Conservation (phyloP, 2,329 filamentous ascomycete species). For the Colletotrichum karsti region DNA sequence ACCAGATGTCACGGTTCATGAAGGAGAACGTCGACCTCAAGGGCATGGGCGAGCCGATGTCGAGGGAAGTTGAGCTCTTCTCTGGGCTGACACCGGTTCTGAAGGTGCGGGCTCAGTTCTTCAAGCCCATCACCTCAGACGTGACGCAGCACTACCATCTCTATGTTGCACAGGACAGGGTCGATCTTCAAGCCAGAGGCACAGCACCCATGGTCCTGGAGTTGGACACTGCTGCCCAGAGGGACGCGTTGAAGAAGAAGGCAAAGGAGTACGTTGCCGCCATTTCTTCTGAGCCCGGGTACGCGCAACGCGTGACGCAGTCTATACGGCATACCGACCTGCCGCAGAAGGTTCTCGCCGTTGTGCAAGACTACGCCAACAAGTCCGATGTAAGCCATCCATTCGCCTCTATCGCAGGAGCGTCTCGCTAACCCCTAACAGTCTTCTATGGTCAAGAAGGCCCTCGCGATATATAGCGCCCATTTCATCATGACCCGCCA, state of each 20-base stretch:
- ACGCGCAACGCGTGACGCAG: conserved; percentile 60
- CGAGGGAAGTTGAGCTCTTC: conserved; percentile 52
- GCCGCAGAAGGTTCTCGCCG: conserved; percentile 54
- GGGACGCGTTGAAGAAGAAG: conserved; percentile 55
- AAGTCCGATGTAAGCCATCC: conserved; percentile 49
- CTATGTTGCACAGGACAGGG: conserved; percentile 42
- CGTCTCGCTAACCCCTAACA: conserved; percentile 30
- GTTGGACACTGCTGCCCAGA: conserved; percentile 47
- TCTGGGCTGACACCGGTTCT: conserved; percentile 58
- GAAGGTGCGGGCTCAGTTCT: conserved; percentile 60
- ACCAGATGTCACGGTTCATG: conserved; percentile 58
- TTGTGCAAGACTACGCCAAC: conserved; percentile 57
- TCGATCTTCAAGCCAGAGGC: conserved; percentile 50
- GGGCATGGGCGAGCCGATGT: conserved; percentile 49
- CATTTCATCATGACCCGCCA: conserved; percentile 66
- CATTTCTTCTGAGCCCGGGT: conserved; percentile 56
- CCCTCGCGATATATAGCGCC: conserved; percentile 63
- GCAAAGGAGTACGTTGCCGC: conserved; percentile 58
- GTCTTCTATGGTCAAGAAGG: conserved; percentile 60
- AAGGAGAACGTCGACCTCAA: conserved; percentile 56
- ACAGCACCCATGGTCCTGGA: conserved; percentile 63
- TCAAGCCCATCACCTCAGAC: conserved; percentile 56
- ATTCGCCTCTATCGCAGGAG: background rate
- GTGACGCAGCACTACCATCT: conserved; percentile 62
- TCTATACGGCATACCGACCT: conserved; percentile 52